Percentiles rank a stretch among this genome's conserved stretches.
These are phyloP conservation scores for Dovyalis caffra DNA, from an alignment of 345 rosid species.

Conservation along the genomic window DNA sequence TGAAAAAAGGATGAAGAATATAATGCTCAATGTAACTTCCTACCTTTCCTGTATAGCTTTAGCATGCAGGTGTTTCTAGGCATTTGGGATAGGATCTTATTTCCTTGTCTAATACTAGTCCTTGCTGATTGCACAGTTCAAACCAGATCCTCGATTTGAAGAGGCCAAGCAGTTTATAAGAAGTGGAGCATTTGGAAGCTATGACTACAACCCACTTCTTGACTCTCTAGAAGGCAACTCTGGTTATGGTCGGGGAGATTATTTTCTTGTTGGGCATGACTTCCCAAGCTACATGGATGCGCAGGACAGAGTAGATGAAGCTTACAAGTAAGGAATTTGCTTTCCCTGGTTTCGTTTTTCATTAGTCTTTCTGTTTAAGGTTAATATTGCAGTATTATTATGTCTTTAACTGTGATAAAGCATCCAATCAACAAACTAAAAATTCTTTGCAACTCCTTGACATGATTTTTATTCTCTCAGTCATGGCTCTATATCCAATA, in stretches of 20 bases:
- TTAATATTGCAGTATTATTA: background rate
- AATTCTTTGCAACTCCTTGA: background rate
- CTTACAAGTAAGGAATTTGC: slow-evolving; percentile 71
- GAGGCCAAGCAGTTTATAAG: slow-evolving; percentile 84
- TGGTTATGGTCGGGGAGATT: slow-evolving; percentile 94
- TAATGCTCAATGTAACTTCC: background rate
- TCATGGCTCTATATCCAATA: background rate
- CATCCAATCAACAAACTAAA: background rate
- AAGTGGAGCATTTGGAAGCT: slow-evolving; percentile 91
- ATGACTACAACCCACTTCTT: slow-evolving; percentile 82
- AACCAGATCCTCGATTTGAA: slow-evolving; percentile 90
- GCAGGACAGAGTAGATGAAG: slow-evolving; percentile 77
- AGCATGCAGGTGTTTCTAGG: no score
- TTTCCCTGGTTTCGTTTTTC: background rate
- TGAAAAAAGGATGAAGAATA: no score
- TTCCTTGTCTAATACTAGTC: slow-evolving; percentile 9
- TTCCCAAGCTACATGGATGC: slow-evolving; percentile 85
- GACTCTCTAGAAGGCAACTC: slow-evolving; percentile 93
- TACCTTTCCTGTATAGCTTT: background rate
- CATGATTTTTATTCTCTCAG: background rate
- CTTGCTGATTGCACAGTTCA: slow-evolving; percentile 53
- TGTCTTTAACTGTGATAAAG: background rate
- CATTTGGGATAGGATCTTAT: no score
- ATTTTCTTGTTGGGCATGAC: slow-evolving; percentile 89
- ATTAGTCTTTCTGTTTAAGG: background rate